Evolutionary conservation across 1,139 yeast genomes (phyloP).

Genomic region (Arxiozyma slooffiae): DNA sequence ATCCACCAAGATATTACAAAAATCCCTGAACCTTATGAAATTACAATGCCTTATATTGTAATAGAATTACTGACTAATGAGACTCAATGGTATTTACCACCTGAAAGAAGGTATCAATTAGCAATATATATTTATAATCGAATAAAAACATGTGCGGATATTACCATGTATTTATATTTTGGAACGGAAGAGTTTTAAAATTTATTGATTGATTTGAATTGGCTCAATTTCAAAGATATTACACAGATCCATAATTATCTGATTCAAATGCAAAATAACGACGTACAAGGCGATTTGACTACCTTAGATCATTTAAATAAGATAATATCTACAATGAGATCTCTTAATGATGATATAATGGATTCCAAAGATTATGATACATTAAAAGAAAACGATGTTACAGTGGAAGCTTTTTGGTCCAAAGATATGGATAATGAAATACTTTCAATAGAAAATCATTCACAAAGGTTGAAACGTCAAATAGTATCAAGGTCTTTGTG

Average conservation of each 20-base stretch:
- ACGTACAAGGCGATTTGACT: slow-evolving; percentile 25
- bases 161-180: slow-evolving; percentile 23
- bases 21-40: slow-evolving; percentile 24
- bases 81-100: slow-evolving; percentile 15
- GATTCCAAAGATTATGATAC: slow-evolving; percentile 11
- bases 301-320: slow-evolving; percentile 22
- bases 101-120: slow-evolving; percentile 20
- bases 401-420: slow-evolving; percentile 8
- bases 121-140: slow-evolving; percentile 21
- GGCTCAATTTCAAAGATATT: slow-evolving; percentile 25
- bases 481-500: background rate
- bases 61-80: slow-evolving; percentile 15
- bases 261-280: slow-evolving; percentile 27
- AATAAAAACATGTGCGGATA: slow-evolving; percentile 21
- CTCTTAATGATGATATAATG: slow-evolving; percentile 20
- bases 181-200: slow-evolving; percentile 29
- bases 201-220: slow-evolving; percentile 19
- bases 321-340: slow-evolving; percentile 15
- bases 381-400: background rate
- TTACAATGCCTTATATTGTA: slow-evolving; percentile 23
- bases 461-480: slow-evolving; percentile 5
- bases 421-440: slow-evolving; percentile 4
- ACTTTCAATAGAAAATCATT: slow-evolving; percentile 2
- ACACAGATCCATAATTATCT: slow-evolving; percentile 15
- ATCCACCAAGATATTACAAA: slow-evolving; percentile 11